phyloP scores from a whole-genome alignment of 2,329 filamentous ascomycete species.

The Dendryphion nanum region DNA sequence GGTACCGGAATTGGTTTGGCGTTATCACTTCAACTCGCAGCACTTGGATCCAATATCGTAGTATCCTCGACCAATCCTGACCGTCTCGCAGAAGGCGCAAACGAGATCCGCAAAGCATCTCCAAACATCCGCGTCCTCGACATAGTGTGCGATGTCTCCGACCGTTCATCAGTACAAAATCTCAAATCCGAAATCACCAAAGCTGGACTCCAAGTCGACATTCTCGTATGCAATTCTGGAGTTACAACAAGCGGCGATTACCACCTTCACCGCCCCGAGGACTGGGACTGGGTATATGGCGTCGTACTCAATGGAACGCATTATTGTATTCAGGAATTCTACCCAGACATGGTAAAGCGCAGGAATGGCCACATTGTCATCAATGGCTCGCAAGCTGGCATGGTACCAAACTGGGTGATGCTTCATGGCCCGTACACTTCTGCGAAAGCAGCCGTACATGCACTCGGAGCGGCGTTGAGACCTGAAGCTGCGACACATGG shows the following conservation, averaged over 20 bases:
- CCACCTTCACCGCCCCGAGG: constrained; percentile 8
- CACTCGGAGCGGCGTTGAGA: constrained; percentile 9
- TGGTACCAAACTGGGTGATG: constrained; percentile 14
- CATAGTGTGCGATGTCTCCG: constrained; percentile 15
- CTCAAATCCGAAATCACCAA: constrained; percentile 11
- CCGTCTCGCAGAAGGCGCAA: constrained; percentile 11
- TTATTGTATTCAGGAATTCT: constrained; percentile 13
- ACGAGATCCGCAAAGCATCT: constrained; percentile 9
- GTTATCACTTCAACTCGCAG: constrained; percentile 14
- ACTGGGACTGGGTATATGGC: constrained; percentile 15
- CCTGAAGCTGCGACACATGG: constrained; percentile 13
- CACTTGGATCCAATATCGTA: constrained; percentile 11
- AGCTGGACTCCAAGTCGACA: constrained; percentile 12
- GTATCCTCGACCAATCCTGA: constrained; percentile 14
- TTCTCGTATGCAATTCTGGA: constrained; percentile 16
- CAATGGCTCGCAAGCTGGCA: constrained; percentile 12
- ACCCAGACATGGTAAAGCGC: constrained; percentile 12
- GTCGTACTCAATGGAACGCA: constrained; percentile 10
- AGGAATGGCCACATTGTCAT: constrained; percentile 11
- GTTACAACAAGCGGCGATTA: constrained; percentile 12
- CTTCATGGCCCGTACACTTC: constrained; percentile 14
- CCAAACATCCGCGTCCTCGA: constrained; percentile 14
- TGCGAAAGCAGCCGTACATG: constrained; percentile 14
- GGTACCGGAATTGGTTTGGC: constrained; percentile 16
- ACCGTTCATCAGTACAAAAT: constrained; percentile 10